Evolutionary conservation across 108 stramenopile species (phyloP), one percentile per base, ranked within the genome.

Genomic region (Bacterosira constricta): DNA sequence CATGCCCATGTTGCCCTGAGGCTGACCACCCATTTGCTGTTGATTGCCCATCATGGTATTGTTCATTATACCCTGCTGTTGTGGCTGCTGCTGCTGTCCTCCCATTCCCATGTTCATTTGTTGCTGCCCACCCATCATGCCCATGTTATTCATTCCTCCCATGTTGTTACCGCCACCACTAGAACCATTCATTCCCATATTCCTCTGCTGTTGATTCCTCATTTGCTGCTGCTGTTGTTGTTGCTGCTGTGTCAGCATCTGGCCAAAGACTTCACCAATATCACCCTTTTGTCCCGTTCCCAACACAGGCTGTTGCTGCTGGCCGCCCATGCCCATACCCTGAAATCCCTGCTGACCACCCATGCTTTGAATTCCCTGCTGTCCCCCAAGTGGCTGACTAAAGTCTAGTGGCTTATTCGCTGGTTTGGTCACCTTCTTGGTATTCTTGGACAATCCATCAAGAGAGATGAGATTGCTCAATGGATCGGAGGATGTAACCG

Each of bases 401-500:
- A 56, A 56, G n/a, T 56, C 69, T 31, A 42, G 51, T 13, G 77
- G 52, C 17, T 81, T 74, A 26, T 79, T 39, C 25, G 77, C 63
- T 4, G 72, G 46, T 69, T 86, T 71, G 13, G 57, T 49, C 55
- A 84, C 67, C 50, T 80, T 84, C 60, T 80, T 75, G 25, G 60
- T 18, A 79, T 93, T 93, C 73, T 91, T 91, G 23, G 85, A 69
- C 38, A 94, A 67, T 20, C 86, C 80, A 66, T 94, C 93, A 18
- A 94, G 80, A 0, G 87, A 88, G 53, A 94, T 90, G 46, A 94
- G 77, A 35, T 74, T 83, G 42, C 86, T 72, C 63, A 94, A 37
- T 5, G 93, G 93, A 79, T 94, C 93, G 23, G 73, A 68, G 23
- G 88, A 77, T 51, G 61, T 83, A 39, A 45, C 55, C 18, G 50